phyloP scores from a whole-genome alignment of 768 basidiomycete genomes.

The Lanmaoa pseudosensibilis region DNA sequence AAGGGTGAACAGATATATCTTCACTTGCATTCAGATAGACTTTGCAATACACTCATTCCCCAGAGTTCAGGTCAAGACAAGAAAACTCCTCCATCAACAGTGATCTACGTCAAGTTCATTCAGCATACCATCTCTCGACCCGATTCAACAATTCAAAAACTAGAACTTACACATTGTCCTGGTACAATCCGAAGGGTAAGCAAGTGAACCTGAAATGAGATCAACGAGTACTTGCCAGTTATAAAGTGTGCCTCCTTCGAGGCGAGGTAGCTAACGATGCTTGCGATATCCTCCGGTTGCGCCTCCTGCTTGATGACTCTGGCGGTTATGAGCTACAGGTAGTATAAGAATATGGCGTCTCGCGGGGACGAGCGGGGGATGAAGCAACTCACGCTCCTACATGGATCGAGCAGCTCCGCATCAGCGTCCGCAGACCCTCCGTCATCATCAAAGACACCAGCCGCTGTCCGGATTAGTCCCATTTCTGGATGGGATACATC shows the following conservation, averaged over 20 bases:
- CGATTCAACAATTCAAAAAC: too few species aligned
- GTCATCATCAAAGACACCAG: background rate
- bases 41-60: background rate
- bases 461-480: background rate
- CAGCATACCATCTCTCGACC: background rate
- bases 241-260: conserved; percentile 37
- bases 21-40: background rate
- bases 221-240: conserved; percentile 26
- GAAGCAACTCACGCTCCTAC: background rate
- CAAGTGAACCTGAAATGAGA: background rate
- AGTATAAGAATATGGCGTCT: too few species aligned
- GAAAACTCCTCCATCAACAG: conserved; percentile 2
- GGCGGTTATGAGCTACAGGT: background rate
- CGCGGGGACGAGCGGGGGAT: background rate
- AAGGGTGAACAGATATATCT: background rate
- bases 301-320: conserved; percentile 17
- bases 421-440: background rate
- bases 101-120: conserved; percentile 1
- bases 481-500: background rate
- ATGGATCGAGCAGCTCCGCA: background rate
- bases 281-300: conserved; percentile 35
- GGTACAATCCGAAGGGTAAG: background rate
- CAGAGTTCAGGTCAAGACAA: background rate
- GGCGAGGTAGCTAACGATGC: conserved; percentile 34
- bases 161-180: conserved; percentile 17